These are phyloP conservation scores for Capsicum baccatum DNA, from an alignment of 257 asterid genomes.

Conservation along the genomic window DNA sequence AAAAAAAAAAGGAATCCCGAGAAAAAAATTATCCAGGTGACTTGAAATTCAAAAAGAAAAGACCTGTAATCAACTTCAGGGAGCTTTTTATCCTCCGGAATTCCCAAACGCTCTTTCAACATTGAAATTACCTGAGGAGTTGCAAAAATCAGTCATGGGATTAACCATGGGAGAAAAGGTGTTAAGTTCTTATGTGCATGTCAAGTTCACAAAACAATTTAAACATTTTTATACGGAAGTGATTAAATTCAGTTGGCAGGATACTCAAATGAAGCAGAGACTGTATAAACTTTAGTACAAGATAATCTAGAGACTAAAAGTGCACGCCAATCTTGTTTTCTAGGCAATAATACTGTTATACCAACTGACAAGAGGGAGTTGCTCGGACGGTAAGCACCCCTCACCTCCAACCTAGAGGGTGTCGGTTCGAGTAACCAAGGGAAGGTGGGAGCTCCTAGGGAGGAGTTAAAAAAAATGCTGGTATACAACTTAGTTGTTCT, in stretches of 20 bases:
- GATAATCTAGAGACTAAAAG: no score
- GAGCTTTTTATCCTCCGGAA: constrained; percentile 66
- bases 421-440: no score
- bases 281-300: background rate
- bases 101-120: constrained; percentile 83
- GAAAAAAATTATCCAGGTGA: constrained; percentile 11
- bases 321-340: no score
- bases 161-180: constrained; percentile 20
- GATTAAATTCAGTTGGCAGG: background rate
- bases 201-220: constrained; percentile 6
- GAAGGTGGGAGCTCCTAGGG: no score
- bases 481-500: no score
- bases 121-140: constrained; percentile 68
- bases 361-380: no score
- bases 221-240: background rate
- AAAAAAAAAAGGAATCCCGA: background rate
- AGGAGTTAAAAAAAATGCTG: no score
- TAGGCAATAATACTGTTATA: no score
- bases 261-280: background rate
- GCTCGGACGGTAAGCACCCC: no score
- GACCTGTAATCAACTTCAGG: constrained; percentile 90
- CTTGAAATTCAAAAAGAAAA: constrained; percentile 8
- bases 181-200: background rate
- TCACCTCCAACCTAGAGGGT: no score
- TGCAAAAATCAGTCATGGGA: constrained; percentile 15